Evolutionary conservation across 2,329 filamentous ascomycete species (phyloP), one percentile per base, ranked within the genome.

Genomic region (Venturia pyrina): DNA sequence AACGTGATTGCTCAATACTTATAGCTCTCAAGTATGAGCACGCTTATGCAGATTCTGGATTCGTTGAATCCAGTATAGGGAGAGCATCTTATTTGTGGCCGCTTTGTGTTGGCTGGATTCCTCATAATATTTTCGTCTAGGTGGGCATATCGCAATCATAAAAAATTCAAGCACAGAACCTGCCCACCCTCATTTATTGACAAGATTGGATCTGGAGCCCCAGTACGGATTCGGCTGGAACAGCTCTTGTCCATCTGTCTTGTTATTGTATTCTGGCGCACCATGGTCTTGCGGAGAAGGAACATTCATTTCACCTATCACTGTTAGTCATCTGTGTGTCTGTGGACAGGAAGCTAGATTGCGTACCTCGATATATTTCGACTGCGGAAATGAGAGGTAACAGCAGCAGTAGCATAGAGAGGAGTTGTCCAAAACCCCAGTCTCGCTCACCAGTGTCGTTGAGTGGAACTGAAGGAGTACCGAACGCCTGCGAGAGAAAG

Each of bases 361-460:
- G 75, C 71, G 81, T 79, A 68, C 83, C 83, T 68, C 83, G 73
- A 60, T 82, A 74, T 64, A 88, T 85, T 72, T 88, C 86, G 37
- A 88, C 72, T 1, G 81, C 80, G 2, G 82, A 85, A 2, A 89
- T 79, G 19, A 88, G 70, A 0, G 86, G 85, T 70, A 88, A 74
- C n/a, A 83, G 72, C 34, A 88, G 76, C 70, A 88, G 76, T 69
- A 88, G 74, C 69, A 87, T 74, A 1, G 84, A 83, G 37, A 89
- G 75, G 66, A 88, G 74, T 73, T 87, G 85, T 0, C 86, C 86
- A 70, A 87, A 89, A 68, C 81, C 84, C 85, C 85, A 88, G 13
- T 77, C 75, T 67, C 77, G 82, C 75, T 88, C 86, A 28, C 79
- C 81, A 0, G 74, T 66, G 66, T 86, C 85, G 6, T 73, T 72